phyloP scores from a whole-genome alignment of 371 early-diverging fungal species.

The Actinomucor elegans region DNA sequence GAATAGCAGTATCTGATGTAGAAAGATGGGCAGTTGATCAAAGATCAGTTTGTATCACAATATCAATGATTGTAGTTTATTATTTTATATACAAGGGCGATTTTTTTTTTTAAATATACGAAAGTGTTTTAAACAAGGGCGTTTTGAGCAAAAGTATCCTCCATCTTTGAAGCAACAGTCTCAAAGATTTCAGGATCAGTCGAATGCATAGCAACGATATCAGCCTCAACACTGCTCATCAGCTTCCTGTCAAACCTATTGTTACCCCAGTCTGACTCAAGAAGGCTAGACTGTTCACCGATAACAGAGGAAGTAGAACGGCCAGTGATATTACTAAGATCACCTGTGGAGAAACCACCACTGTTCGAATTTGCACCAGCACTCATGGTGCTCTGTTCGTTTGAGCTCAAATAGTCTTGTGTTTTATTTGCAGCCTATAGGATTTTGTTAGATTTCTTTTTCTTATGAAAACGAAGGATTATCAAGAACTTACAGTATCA shows the following conservation, averaged over 20 bases:
- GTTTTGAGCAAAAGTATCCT: conserved; percentile 25
- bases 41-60: too few species aligned
- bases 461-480: neutral
- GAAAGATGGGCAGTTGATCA: too few species aligned
- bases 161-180: conserved; percentile 15
- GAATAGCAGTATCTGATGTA: too few species aligned
- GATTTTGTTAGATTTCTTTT: neutral
- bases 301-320: neutral
- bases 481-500: conserved; percentile 4
- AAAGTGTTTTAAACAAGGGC: conserved; percentile 17
- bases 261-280: neutral
- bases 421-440: conserved; percentile 10
- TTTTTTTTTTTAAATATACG: too few species aligned
- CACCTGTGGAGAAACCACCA: too few species aligned
- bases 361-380: neutral
- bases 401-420: conserved; percentile 6
- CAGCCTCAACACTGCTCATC: conserved; percentile 16
- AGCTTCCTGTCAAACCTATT: neutral
- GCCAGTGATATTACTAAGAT: neutral
- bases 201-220: conserved; percentile 22
- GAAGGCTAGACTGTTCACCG: neutral
- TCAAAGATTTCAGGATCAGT: conserved; percentile 15
- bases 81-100: too few species aligned
- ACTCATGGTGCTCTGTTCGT: neutral
- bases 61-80: too few species aligned